Conservation (phyloP, 129 eudicot species). For the Silybum marianum region DNA sequence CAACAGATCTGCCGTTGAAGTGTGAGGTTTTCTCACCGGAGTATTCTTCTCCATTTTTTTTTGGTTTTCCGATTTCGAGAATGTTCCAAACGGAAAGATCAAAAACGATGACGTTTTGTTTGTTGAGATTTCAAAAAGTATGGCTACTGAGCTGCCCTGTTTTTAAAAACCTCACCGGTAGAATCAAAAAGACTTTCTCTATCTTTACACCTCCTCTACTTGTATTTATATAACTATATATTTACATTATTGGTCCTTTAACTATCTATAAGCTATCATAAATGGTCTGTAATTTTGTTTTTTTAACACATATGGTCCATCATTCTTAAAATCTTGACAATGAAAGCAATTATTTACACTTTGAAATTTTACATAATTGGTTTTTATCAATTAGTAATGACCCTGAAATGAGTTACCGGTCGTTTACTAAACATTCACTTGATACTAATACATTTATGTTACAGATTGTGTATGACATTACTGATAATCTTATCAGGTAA, state of each 20-base stretch:
- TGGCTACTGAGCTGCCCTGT: constrained; percentile 18
- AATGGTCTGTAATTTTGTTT: too few species aligned
- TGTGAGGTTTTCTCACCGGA: constrained; percentile 92
- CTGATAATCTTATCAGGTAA: too few species aligned
- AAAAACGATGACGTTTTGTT: constrained; percentile 20
- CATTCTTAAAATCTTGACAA: neutral
- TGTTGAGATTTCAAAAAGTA: constrained; percentile 7
- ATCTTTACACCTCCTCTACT: neutral
- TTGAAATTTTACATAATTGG: too few species aligned
- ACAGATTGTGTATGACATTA: too few species aligned
- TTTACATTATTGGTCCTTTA: constrained; percentile 3
- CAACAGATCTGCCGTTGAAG: constrained; percentile 96
- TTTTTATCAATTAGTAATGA: too few species aligned
- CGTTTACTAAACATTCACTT: too few species aligned
- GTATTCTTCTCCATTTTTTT: constrained; percentile 65
- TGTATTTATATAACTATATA: constrained; percentile 8
- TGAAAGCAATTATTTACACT: neutral
- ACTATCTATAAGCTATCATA: neutral
- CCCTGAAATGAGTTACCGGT: too few species aligned
- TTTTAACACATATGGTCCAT: neutral
- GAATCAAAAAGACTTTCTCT: constrained; percentile 14
- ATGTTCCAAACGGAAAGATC: neutral
- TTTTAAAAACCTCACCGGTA: constrained; percentile 12
- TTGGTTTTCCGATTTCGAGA: constrained; percentile 7
- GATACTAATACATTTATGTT: too few species aligned